Conservation (phyloP, 1,139 yeast genomes). For the Keqinozyma sinolaborantium region DNA sequence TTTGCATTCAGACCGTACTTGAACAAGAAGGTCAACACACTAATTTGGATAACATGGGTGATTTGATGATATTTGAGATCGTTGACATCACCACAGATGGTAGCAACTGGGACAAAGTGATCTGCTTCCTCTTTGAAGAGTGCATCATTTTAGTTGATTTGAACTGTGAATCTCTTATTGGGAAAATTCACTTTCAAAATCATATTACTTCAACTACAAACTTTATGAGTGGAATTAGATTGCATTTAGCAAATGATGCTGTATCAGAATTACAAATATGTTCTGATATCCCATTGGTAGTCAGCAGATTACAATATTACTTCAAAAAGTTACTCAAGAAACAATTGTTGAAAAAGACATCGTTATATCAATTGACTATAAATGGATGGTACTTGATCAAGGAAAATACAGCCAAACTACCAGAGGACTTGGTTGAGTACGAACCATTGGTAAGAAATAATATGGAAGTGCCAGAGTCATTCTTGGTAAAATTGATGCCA, state of each 20-base stretch:
- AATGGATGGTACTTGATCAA: constrained; percentile 45
- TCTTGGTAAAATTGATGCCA: constrained; percentile 35
- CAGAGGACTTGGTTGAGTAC: constrained; percentile 36
- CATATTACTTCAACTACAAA: constrained; percentile 32
- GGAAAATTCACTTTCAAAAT: constrained; percentile 20
- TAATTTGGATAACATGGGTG: constrained; percentile 13
- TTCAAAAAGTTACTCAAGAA: constrained; percentile 15
- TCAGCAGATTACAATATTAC: constrained; percentile 40
- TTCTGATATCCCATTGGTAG: constrained; percentile 29
- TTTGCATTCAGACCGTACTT: constrained; percentile 8
- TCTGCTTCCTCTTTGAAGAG: constrained; percentile 38
- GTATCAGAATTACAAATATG: constrained; percentile 45
- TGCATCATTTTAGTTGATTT: constrained; percentile 32
- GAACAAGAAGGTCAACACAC: constrained; percentile 10
- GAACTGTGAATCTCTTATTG: constrained; percentile 27
- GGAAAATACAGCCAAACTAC: constrained; percentile 23
- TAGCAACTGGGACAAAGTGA: constrained; percentile 29
- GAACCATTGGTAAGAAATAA: constrained; percentile 31
- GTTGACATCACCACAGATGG: constrained; percentile 39
- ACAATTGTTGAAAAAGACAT: constrained; percentile 17
- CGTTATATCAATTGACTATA: constrained; percentile 46
- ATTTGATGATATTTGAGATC: constrained; percentile 37
- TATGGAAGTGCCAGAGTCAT: constrained; percentile 33
- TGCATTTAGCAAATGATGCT: constrained; percentile 37
- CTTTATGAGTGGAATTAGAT: constrained; percentile 21